These are phyloP conservation scores for Phaeosphaeriaceae sp. DNA, from an alignment of 2,329 filamentous ascomycete species.

Conservation along the genomic window DNA sequence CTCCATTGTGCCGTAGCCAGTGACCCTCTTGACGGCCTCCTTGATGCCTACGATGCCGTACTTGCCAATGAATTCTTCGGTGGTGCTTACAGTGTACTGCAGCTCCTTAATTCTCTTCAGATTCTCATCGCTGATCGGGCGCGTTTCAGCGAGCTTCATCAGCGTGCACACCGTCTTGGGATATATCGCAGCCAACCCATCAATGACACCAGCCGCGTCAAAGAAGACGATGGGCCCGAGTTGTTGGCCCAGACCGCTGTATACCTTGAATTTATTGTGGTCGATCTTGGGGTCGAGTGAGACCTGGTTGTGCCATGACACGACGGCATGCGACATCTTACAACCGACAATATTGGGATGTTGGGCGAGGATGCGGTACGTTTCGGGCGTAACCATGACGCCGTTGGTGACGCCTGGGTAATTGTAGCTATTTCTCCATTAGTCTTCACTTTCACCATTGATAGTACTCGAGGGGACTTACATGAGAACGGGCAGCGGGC, in stretches of 20 bases:
- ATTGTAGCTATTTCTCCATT: constrained; percentile 59
- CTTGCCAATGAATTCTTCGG: constrained; percentile 67
- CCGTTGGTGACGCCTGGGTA: constrained; percentile 73
- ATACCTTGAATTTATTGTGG: constrained; percentile 65
- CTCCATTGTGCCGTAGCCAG: constrained; percentile 65
- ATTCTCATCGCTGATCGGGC: constrained; percentile 41
- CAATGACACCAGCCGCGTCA: constrained; percentile 70
- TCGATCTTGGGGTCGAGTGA: constrained; percentile 67
- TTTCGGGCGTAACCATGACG: constrained; percentile 64
- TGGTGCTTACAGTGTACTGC: constrained; percentile 67
- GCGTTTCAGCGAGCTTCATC: constrained; percentile 58
- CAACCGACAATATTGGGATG: constrained; percentile 73
- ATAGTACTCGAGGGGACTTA: constrained; percentile 40
- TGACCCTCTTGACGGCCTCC: constrained; percentile 66
- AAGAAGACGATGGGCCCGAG: constrained; percentile 68
- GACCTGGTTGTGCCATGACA: constrained; percentile 69
- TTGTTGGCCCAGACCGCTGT: constrained; percentile 71
- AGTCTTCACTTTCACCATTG: constrained; percentile 4
- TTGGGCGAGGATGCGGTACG: constrained; percentile 64
- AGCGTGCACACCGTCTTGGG: constrained; percentile 67
- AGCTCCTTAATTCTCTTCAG: constrained; percentile 60
- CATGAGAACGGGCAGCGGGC: constrained; percentile 67
- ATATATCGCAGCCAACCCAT: constrained; percentile 70
- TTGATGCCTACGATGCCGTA: constrained; percentile 71
- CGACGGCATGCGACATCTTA: constrained; percentile 72